These are phyloP conservation scores for Plasmodium fragile DNA, from an alignment of 169 alveolate genomes.

Conservation along the genomic window DNA sequence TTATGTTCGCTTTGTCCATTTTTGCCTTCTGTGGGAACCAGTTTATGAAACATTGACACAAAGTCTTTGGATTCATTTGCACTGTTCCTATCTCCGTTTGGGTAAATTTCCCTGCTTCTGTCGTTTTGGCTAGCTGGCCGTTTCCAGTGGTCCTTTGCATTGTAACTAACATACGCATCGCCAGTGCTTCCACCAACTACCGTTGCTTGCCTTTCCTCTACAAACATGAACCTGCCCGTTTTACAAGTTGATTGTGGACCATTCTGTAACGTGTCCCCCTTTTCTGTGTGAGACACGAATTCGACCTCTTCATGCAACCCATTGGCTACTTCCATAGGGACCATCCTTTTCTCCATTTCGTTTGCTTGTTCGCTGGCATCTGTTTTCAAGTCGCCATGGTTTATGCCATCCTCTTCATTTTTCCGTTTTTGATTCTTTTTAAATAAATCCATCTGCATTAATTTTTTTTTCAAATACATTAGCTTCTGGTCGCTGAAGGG, in stretches of 20 bases:
- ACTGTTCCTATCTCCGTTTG: not conserved
- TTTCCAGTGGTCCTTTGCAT: not conserved
- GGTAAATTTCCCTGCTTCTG: not conserved
- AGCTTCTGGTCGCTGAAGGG: slow-evolving; percentile 27
- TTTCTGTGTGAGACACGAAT: not conserved
- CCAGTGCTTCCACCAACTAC: not conserved
- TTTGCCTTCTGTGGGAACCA: not conserved
- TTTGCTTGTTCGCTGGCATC: not conserved
- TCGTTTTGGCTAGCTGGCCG: not conserved
- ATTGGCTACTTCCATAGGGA: not conserved
- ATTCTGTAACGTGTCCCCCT: not conserved
- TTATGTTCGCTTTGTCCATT: not conserved
- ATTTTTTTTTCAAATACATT: slow-evolving; percentile 26
- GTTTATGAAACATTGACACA: slow-evolving; percentile 1
- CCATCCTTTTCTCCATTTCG: not conserved
- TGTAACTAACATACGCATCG: not conserved
- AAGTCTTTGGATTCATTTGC: not conserved
- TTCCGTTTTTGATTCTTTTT: slow-evolving; percentile 19
- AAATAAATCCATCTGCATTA: slow-evolving; percentile 7
- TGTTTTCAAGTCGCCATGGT: not conserved
- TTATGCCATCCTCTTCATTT: not conserved
- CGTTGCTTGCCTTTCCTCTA: not conserved
- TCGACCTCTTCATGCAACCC: not conserved
- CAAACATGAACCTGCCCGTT: not conserved
- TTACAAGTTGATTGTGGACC: not conserved